Base-by-base conservation (phyloP, 768 basidiomycete species). In the Russula abietina region DNA sequence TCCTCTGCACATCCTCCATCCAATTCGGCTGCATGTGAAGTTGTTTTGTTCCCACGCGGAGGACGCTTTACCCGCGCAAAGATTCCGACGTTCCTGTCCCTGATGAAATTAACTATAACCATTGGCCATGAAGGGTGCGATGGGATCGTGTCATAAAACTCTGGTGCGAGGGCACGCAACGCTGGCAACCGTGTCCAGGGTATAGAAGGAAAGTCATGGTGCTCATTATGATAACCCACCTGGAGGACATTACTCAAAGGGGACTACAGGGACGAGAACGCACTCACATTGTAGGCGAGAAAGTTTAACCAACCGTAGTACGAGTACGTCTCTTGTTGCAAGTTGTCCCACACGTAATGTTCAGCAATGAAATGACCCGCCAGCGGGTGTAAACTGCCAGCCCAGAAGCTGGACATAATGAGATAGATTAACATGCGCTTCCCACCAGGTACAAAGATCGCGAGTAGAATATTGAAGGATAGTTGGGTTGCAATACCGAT, bases 211-310 rank as follows among this genome's bases (percentile, higher is more conserved):
- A 99, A 98, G 75, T 99, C 97, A 75, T 99, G 97, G 75, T 99
- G 97, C 70, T 98, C 97, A 74, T 99, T 98, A 73, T 99, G 97
- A 72, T 98, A 98, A 43, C 97, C 97, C 68, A 98, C 92, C 91
- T 93, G 67, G 22, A 59, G 16, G 14, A 39, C 49, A 28, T 32
- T 60, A 51, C 14, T 69, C 51, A 48, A 50, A 43, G 61, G 24
- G 56, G 54, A 32, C 17, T 38, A 32, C 19, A 14, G 26, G 22
- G 24, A 50, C 2, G n/a, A 0, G 19, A 38, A 28, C 45, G 41
- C 19, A 78, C 88, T 64, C 65, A 91, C 96, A 67, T 99, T 99
- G 74, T 98, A 99, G 16, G 93, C 92, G 24, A 98, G 75, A 16
- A 87, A 64, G 73, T 99, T 99, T 60, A 98, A 78, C 61, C 84